A percentile compares a stretch with the other conserved stretches of the same genome.
These are phyloP conservation scores for Magnaporthiopsis poae DNA, from an alignment of 2,329 filamentous ascomycete species.

Conservation along the genomic window DNA sequence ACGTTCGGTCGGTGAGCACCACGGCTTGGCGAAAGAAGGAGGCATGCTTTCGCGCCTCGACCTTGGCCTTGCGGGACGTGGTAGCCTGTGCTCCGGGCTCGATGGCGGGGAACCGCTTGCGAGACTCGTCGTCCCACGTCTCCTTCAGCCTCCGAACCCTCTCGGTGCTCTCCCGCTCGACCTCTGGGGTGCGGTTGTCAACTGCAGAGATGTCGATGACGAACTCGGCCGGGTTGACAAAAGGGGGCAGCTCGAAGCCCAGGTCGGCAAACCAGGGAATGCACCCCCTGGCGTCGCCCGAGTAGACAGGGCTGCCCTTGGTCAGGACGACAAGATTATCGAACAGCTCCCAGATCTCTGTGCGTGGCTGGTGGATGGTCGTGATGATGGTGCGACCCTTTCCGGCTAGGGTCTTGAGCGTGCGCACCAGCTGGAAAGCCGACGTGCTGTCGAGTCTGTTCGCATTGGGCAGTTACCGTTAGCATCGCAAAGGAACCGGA, in stretches of 20 bases:
- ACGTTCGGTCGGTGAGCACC: constrained; percentile 59
- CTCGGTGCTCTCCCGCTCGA: constrained; percentile 48
- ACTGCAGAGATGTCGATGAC: constrained; percentile 65
- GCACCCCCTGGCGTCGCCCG: constrained; percentile 48
- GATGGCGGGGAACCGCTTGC: constrained; percentile 16
- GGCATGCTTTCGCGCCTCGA: constrained; percentile 32
- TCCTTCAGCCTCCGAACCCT: constrained; percentile 52
- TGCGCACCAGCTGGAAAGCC: constrained; percentile 63
- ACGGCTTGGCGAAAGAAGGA: constrained; percentile 51
- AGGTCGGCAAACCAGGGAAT: constrained; percentile 53
- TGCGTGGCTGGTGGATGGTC: constrained; percentile 68
- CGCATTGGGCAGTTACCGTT: neutral
- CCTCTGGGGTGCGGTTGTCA: constrained; percentile 58
- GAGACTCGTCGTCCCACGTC: constrained; percentile 43
- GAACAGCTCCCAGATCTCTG: constrained; percentile 70
- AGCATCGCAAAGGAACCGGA: neutral
- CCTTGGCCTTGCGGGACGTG: constrained; percentile 9
- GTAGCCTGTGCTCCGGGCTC: constrained; percentile 14
- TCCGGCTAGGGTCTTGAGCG: constrained; percentile 55
- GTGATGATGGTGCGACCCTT: constrained; percentile 63
- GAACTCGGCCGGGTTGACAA: constrained; percentile 70
- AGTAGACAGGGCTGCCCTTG: constrained; percentile 58
- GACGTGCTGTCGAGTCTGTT: constrained; percentile 58
- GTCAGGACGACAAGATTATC: constrained; percentile 62
- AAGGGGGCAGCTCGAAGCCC: constrained; percentile 55